Base-by-base conservation (phyloP, 352 stramenopile species). In the Globisporangium megalacanthum region DNA sequence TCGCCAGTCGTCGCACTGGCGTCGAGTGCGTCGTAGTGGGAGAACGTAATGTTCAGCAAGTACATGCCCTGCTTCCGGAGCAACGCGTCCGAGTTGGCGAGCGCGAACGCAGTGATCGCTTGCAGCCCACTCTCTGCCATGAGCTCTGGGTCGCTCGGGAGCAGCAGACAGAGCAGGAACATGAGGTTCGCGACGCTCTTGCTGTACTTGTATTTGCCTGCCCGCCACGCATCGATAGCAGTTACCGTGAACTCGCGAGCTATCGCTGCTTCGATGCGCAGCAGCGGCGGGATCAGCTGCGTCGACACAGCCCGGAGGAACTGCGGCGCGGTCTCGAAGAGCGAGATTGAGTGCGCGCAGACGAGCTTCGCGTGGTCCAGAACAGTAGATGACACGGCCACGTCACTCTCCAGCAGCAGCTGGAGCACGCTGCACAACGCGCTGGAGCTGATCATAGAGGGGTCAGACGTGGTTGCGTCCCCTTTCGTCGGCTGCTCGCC, bases 21-120 rank as follows among this genome's bases (percentile, higher is more conserved):
- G 5, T 49, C 44, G 14, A 77, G 17, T 4, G 63, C 57, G 44
- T 75, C 83, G 69, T 84, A 85, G 69, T 84, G 62, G 2, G 75
- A 76, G 47, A 92, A 86, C 0, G 78, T 70, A 13, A 81, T 63
- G 55, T 88, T 86, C 22, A 92, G 69, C 56, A 90, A 52, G 50
- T 86, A 76, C 20, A 92, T 60, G 19, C 70, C 78, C 29, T 90
- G 81, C 54, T 92, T 92, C 20, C 83, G 73, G 11, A 89, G 49
- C 42, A 90, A 51, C 15, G 76, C 49, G 41, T 90, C 83, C 35
- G 63, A 54, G 51, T 83, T 66, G 19, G 70, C 65, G 17, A 92
- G 66, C 17, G 78, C 71, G 46, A 76, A 73, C 3, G 74, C 75
- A 11, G 86, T 63, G n/a, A 90, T 49, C 3, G 64, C 49, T 55